Evolutionary conservation across 2,329 filamentous ascomycete species (phyloP), one percentile per base, ranked within the genome.

Genomic region (Botryotinia calthae): DNA sequence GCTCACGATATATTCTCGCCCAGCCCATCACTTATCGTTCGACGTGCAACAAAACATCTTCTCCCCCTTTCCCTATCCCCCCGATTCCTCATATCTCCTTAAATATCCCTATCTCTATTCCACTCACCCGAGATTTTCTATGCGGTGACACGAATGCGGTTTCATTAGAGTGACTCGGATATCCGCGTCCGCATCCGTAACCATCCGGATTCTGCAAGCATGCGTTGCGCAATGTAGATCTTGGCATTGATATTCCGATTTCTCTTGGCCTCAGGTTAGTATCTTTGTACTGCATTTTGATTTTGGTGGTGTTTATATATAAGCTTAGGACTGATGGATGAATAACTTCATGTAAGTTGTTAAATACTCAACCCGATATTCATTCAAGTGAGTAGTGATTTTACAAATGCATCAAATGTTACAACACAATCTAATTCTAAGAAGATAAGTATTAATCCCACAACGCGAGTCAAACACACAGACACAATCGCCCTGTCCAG

Each of bases 11-110:
- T 16, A 54, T 70, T 70, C 40, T 70, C 68, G 68, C 68, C 68
- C 68, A 70, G 68, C 58, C 68, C 58, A 42, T 9, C n/a, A 61
- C 31, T 70, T 70, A 70, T 70, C 68, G 68, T 70, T 37, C 58
- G 68, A 70, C 68, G 12, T 70, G 68, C 68, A 70, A 70, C 68
- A 70, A 70, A 70, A 51, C 37, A n/a, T 20, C 9, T 42, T 48
- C 25, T 14, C 9, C 28, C 25, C 22, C 22, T 6, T 42, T 25
- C 46, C 28, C 31, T 37, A 31, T 25, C 28, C 22, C 31, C 25
- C 48, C 37, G 22, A 40, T 68, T n/a, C 65, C n/a, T 25, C 14
- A 34, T 25, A 59, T 22, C 12, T 31, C 40, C 31, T 63, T 2
- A 31, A 34, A 40, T 62, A 8, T n/a, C 14, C 31, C 62, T 22